A percentile compares a stretch with the other conserved stretches of the same genome.
These are phyloP conservation scores for Amylostereum chailletii DNA, from an alignment of 1,284 basidiomycete species.

Conservation along the genomic window DNA sequence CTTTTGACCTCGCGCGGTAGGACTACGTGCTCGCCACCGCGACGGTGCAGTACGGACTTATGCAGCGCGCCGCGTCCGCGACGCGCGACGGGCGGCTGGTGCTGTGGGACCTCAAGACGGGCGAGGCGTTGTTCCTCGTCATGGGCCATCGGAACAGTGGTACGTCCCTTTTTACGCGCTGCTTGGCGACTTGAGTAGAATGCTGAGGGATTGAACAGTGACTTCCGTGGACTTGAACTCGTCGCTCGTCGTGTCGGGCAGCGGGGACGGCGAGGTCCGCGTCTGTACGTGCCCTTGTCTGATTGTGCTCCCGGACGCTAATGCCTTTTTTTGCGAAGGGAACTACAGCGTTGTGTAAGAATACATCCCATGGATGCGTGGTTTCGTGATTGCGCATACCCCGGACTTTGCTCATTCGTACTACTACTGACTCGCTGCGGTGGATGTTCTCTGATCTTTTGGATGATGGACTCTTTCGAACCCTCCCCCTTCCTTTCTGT, in stretches of 20 bases:
- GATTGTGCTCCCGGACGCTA: neutral
- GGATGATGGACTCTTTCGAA: too few relatives aligned
- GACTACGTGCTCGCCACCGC: constrained; percentile 78
- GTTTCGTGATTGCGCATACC: too few relatives aligned
- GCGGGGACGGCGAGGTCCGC: constrained; percentile 78
- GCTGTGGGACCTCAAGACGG: constrained; percentile 78
- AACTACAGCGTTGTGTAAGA: constrained; percentile 6
- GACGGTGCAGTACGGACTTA: constrained; percentile 72
- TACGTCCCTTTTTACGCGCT: constrained; percentile 20
- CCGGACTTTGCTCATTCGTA: too few relatives aligned
- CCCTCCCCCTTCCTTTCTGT: too few relatives aligned
- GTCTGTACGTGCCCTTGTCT: constrained; percentile 51
- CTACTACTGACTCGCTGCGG: too few relatives aligned
- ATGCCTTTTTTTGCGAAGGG: neutral
- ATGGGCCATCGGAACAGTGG: constrained; percentile 88
- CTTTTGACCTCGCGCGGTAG: constrained; percentile 19
- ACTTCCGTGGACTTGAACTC: constrained; percentile 80
- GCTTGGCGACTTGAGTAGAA: neutral
- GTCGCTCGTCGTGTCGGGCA: constrained; percentile 75
- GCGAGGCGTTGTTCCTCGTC: constrained; percentile 74
- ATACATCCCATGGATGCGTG: too few relatives aligned
- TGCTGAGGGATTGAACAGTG: constrained; percentile 32
- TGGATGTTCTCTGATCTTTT: too few relatives aligned
- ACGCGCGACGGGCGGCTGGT: constrained; percentile 87
- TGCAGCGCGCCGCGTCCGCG: constrained; percentile 75